A percentile compares a stretch with the other conserved stretches of the same genome.
Evolutionary conservation across 805 yeast genomes (phyloP).

Genomic region (Candida ovalis): DNA sequence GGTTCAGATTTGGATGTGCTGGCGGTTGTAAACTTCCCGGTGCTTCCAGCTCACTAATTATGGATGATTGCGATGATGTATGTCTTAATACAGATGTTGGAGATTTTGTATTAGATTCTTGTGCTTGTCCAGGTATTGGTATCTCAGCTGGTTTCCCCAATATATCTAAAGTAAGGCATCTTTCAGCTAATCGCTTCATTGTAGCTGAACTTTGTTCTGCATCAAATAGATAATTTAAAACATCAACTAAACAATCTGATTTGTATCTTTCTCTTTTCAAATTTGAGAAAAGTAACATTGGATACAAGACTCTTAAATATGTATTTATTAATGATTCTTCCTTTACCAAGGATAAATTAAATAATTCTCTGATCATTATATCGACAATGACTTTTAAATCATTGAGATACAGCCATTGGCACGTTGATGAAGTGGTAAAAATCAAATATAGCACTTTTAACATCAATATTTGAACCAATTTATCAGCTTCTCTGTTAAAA

Average conservation of each 20-base stretch:
- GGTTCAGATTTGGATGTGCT: background rate
- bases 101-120: background rate
- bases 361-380: slow-evolving; percentile 75
- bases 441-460: slow-evolving; percentile 73
- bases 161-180: slow-evolving; percentile 29
- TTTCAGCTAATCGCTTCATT: slow-evolving; percentile 39
- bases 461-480: slow-evolving; percentile 69
- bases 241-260: slow-evolving; percentile 44
- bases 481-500: slow-evolving; percentile 73
- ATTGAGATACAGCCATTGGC: slow-evolving; percentile 71
- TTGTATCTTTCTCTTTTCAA: slow-evolving; percentile 56
- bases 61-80: slow-evolving; percentile 15
- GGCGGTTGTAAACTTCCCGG: slow-evolving; percentile 1
- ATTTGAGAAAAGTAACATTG: slow-evolving; percentile 65
- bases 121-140: background rate
- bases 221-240: slow-evolving; percentile 45
- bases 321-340: slow-evolving; percentile 61
- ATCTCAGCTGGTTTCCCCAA: slow-evolving; percentile 8
- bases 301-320: slow-evolving; percentile 70
- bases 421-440: slow-evolving; percentile 61
- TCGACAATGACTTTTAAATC: slow-evolving; percentile 83
- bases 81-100: background rate
- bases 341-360: slow-evolving; percentile 54
- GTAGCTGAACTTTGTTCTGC: slow-evolving; percentile 35
- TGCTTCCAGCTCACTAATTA: slow-evolving; percentile 15